Conservation (phyloP, 106 monocot genomes). For the Alisma plantagoaquatica region DNA sequence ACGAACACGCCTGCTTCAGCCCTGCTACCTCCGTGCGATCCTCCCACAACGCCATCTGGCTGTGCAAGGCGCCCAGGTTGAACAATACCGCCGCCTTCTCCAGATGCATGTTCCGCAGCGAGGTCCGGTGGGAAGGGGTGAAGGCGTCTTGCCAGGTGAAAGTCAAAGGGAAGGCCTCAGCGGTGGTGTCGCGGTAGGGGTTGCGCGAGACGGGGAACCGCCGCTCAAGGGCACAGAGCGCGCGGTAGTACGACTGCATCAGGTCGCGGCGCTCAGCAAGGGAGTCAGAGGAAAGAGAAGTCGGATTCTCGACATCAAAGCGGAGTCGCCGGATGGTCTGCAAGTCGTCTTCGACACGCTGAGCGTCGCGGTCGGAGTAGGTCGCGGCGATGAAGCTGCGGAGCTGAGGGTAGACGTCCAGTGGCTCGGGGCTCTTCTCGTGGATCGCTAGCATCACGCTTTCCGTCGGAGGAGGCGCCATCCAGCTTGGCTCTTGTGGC, state of each 20-base stretch:
- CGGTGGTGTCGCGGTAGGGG: slow-evolving; percentile 11
- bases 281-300: slow-evolving; percentile 13
- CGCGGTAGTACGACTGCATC: slow-evolving; percentile 31
- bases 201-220: slow-evolving; percentile 49
- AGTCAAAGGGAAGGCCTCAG: slow-evolving; percentile 17
- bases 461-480: slow-evolving; percentile 8
- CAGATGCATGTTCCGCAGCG: slow-evolving; percentile 30
- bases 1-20: slow-evolving; percentile 36
- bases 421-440: slow-evolving; percentile 33
- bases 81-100: slow-evolving; percentile 55
- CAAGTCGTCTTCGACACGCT: slow-evolving; percentile 47
- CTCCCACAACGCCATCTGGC: slow-evolving; percentile 40
- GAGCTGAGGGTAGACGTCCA: slow-evolving; percentile 40
- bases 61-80: slow-evolving; percentile 43
- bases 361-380: slow-evolving; percentile 76
- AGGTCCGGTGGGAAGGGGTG: slow-evolving; percentile 23
- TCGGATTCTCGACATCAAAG: slow-evolving; percentile 18
- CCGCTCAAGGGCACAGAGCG: slow-evolving; percentile 29
- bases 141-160: slow-evolving; percentile 61
- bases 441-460: slow-evolving; percentile 63
- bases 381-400: slow-evolving; percentile 38
- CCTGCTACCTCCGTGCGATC: slow-evolving; percentile 28
- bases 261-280: slow-evolving; percentile 28
- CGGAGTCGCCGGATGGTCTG: slow-evolving; percentile 39
- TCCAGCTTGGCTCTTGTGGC: too few species aligned